Evolutionary conservation across 2,329 filamentous ascomycete genomes (phyloP), one percentile per base, ranked within the genome.

Genomic region (Chalaropsis ovoidea): DNA sequence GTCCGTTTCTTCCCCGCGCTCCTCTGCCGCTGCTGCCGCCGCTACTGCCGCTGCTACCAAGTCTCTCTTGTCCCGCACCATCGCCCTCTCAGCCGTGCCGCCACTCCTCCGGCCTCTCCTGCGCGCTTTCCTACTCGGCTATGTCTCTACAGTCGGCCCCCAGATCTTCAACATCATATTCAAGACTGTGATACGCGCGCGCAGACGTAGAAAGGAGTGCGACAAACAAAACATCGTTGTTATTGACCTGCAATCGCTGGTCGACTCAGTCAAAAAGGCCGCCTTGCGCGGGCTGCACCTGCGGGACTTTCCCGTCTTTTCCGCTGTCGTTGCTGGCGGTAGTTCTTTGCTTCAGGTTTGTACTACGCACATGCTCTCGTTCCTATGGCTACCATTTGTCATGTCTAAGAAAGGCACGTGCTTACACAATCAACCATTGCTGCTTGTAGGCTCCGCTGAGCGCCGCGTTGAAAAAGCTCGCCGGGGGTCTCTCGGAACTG

Each of bases 271-370:
- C 7, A 60, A 62, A 19, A 45, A 72, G 42, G 79, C 83, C 66
- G 71, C 86, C 42, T 74, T 74, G 49, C 77, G 77, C 7, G 82
- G 81, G 2, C 73, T 86, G 17, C 81, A 82, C 56, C 74, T 76
- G 65, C 79, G 80, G 67, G 77, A 83, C 8, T 86, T 86, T 70
- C 82, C 84, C 54, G 77, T 82, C 3, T 86, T 86, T 71, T 86
- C 84, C 71, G 84, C 83, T 7, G 76, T 78, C 6, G 74, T 86
- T 10, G 80, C 83, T 47, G 84, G 84, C 42, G 83, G 83, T 47
- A 81, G 80, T 68, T 84, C 82, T 27, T 72, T 86, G n/a, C 71
- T 86, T n/a, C 79, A 85, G 77, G 83, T 81, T 47, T 8, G 62
- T 68, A 56, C 52, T 56, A 56, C 52, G 22, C 52, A 27, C 52